A percentile compares a stretch with the other conserved stretches of the same genome.
phyloP scores from a whole-genome alignment of 371 early-diverging fungal genomes.

The Zopfochytrium polystomum region DNA sequence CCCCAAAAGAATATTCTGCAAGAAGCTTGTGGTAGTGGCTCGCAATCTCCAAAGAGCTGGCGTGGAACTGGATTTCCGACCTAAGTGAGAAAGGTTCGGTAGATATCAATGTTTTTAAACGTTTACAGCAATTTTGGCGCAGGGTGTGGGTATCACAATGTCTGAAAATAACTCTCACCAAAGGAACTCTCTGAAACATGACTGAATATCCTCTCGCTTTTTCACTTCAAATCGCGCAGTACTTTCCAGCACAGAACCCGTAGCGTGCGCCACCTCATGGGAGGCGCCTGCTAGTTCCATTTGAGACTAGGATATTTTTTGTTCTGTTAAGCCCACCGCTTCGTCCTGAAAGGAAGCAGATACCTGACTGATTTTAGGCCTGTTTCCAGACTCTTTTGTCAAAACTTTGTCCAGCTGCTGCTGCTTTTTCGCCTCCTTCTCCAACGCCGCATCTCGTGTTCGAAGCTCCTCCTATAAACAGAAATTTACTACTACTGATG shows the following conservation, averaged over 20 bases:
- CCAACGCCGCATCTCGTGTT: constrained; percentile 27
- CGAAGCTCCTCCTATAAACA: constrained; percentile 14
- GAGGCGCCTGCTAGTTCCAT: constrained; percentile 28
- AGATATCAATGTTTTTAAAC: neutral
- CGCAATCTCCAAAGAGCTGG: constrained; percentile 25
- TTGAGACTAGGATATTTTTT: constrained; percentile 8
- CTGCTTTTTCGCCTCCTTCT: constrained; percentile 30
- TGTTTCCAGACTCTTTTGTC: constrained; percentile 25
- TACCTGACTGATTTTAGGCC: constrained; percentile 22
- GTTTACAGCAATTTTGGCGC: neutral
- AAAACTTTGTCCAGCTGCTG: constrained; percentile 28
- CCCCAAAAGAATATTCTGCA: constrained; percentile 11
- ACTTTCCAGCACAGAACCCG: constrained; percentile 21
- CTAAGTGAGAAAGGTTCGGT: neutral
- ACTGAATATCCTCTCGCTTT: constrained; percentile 26
- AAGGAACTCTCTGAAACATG: constrained; percentile 27
- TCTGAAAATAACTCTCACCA: constrained; percentile 7
- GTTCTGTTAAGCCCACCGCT: too few relatives aligned
- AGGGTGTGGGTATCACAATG: neutral
- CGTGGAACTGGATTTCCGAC: constrained; percentile 33
- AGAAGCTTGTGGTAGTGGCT: constrained; percentile 15
- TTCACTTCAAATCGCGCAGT: constrained; percentile 26
- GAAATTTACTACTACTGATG: neutral
- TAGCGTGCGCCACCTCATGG: constrained; percentile 29
- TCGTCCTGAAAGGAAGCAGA: neutral